Percentiles rank a stretch among this genome's conserved stretches.
Evolutionary conservation across 768 basidiomycete genomes (phyloP).

Genomic region (Xanthoconium purpureum): DNA sequence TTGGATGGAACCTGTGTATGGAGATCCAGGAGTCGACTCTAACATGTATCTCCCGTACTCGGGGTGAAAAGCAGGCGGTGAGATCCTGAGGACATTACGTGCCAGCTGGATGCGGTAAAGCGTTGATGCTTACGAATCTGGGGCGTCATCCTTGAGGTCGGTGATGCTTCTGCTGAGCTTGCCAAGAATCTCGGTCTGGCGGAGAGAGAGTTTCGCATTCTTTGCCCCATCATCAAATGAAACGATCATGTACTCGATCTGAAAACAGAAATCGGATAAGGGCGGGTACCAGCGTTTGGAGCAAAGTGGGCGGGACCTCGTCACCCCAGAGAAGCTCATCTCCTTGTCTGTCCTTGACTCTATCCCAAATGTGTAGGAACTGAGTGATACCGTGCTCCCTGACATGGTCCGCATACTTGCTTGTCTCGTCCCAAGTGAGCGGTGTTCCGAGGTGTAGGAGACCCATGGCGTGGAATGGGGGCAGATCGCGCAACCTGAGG

Average conservation of each 20-base stretch:
- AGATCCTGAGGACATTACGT: constrained; percentile 42
- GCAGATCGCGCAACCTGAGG: constrained; percentile 9
- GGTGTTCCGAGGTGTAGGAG: constrained; percentile 91
- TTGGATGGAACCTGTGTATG: constrained; percentile 83
- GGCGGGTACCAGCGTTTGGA: neutral
- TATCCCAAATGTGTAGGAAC: constrained; percentile 91
- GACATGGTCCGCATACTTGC: constrained; percentile 85
- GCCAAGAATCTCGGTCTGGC: constrained; percentile 89
- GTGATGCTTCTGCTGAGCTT: constrained; percentile 69
- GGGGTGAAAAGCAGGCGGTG: constrained; percentile 91
- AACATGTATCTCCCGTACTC: constrained; percentile 99
- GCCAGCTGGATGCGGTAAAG: neutral
- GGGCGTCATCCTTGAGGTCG: constrained; percentile 51
- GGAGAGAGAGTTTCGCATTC: constrained; percentile 85
- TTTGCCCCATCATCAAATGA: constrained; percentile 74
- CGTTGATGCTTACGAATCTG: constrained; percentile 50
- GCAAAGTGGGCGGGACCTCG: constrained; percentile 58
- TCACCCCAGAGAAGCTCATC: constrained; percentile 98
- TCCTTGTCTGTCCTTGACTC: constrained; percentile 84
- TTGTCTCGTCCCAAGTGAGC: constrained; percentile 86
- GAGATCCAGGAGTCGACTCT: constrained; percentile 94
- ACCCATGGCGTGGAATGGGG: constrained; percentile 59
- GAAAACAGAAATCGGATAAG: constrained; percentile 9
- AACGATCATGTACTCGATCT: constrained; percentile 98
- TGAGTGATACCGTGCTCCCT: constrained; percentile 91